A percentile compares a stretch with the other conserved stretches of the same genome.
Evolutionary conservation across 257 asterid species (phyloP).

Genomic region (Petunia axillaris): DNA sequence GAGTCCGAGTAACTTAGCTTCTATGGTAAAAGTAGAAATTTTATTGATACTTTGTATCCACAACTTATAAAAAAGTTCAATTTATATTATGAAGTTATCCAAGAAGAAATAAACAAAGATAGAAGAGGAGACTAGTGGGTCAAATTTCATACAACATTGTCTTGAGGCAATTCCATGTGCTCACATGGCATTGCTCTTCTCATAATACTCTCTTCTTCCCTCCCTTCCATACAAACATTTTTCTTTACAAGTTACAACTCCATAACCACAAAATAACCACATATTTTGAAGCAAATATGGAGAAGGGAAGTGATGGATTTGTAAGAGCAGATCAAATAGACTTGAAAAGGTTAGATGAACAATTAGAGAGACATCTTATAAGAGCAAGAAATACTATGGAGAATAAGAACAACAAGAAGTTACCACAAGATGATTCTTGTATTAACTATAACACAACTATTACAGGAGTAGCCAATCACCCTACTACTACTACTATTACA

Average conservation of each 20-base stretch:
- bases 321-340: conserved; percentile 92
- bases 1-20: too few species aligned
- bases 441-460: conserved; percentile 31
- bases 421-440: conserved; percentile 35
- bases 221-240: not conserved
- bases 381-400: conserved; percentile 63
- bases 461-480: conserved; percentile 11
- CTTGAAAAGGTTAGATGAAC: conserved; percentile 86
- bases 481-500: conserved; percentile 19
- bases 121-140: conserved; percentile 35
- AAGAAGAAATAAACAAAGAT: too few species aligned
- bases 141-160: conserved; percentile 50
- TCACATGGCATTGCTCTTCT: conserved; percentile 73
- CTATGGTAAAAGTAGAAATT: too few species aligned
- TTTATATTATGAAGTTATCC: too few species aligned
- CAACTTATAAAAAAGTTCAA: too few species aligned
- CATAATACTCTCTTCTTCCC: conserved; percentile 32
- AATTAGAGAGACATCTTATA: conserved; percentile 67
- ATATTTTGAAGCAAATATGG: conserved; percentile 41
- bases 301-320: conserved; percentile 72
- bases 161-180: conserved; percentile 82
- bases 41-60: too few species aligned
- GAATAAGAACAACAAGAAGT: conserved; percentile 52
- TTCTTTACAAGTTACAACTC: conserved; percentile 5
- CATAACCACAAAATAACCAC: not conserved